Evolutionary conservation across 2,329 filamentous ascomycete genomes (phyloP), one percentile per base, ranked within the genome.

Genomic region (Talaromyces sp.): DNA sequence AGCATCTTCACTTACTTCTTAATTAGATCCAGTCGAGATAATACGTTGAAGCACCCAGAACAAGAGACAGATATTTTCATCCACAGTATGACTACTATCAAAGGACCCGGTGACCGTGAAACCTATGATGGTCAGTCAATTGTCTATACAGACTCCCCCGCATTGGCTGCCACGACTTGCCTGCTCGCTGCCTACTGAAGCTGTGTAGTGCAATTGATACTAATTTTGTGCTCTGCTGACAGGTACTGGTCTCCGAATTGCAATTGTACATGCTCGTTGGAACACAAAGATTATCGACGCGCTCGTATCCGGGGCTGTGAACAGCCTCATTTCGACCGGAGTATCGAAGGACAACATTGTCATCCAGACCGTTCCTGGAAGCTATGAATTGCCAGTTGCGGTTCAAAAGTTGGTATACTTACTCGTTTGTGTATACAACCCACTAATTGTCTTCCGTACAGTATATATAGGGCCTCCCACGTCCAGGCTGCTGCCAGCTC

Each of bases 211-310:
- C 41, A 49, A 35, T 61, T 33, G 22, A 52, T 33, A 31, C 56
- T 59, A 27, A 58, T 25, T 31, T 4, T 35, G 13, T 33, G 11
- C 15, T 27, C n/a, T 49, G 45, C 27, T 6, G 37, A 59, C 22
- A 79, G 90, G 91, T 78, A 87, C 87, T 73, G 84, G 83, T 73
- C 87, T 99, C 69, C 92, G 95, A 75, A 89, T 99, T 76, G 94
- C 91, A 75, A 98, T 99, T 75, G 87, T 99, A 66, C 95, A 98
- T 81, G 94, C 94, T 66, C 89, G 95, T 73, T 99, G 95, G 95
- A 99, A 99, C 82, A 85, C 85, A 69, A 86, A 85, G 70, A 92
- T 99, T 76, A 97, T 98, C 79, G 88, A 91, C 66, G 88, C 92
- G 62, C 88, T 99, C 65, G 85, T 99, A 67, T 83, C 86, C 61